phyloP scores from a whole-genome alignment of 495 filamentous ascomycete genomes.

The Aspergillus bertholletiae region DNA sequence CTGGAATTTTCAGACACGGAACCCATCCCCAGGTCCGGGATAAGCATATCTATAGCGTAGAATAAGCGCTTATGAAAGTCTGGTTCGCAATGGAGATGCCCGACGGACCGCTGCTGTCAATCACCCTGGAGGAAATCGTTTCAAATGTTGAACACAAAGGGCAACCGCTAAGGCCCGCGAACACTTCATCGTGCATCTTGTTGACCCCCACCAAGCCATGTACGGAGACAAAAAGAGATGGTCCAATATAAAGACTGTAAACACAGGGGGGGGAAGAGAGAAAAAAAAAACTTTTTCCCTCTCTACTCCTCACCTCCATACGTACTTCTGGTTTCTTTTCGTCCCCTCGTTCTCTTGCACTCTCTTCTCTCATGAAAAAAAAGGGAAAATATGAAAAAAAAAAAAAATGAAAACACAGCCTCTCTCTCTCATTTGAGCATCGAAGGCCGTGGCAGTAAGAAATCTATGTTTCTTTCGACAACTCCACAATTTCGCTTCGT shows the following conservation, averaged over 20 bases:
- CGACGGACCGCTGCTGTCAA: conserved; percentile 15
- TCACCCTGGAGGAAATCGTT: background rate
- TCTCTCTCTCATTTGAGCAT: background rate
- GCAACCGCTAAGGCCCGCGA: conserved; percentile 17
- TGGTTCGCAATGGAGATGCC: conserved; percentile 23
- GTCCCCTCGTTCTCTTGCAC: background rate
- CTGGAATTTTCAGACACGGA: conserved; percentile 7
- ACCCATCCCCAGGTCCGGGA: conserved; percentile 16
- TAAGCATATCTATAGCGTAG: conserved; percentile 30
- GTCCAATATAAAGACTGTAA: conserved; percentile 3
- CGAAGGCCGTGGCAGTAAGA: conserved; percentile 7
- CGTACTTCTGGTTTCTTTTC: background rate
- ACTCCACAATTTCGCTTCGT: conserved; percentile 1
- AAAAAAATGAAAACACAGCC: too few relatives aligned
- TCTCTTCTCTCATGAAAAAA: too few relatives aligned
- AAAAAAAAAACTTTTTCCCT: background rate
- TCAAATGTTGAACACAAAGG: conserved; percentile 11
- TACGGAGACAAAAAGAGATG: conserved; percentile 8
- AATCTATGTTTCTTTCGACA: background rate
- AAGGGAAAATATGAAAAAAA: too few relatives aligned
- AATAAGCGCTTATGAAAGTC: conserved; percentile 21
- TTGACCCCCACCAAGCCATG: conserved; percentile 12
- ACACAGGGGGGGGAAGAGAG: background rate
- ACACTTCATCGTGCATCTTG: conserved; percentile 25
- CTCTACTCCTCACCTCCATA: background rate